Evolutionary conservation across 1,139 yeast species (phyloP).

Genomic region (Candida gigantensis): DNA sequence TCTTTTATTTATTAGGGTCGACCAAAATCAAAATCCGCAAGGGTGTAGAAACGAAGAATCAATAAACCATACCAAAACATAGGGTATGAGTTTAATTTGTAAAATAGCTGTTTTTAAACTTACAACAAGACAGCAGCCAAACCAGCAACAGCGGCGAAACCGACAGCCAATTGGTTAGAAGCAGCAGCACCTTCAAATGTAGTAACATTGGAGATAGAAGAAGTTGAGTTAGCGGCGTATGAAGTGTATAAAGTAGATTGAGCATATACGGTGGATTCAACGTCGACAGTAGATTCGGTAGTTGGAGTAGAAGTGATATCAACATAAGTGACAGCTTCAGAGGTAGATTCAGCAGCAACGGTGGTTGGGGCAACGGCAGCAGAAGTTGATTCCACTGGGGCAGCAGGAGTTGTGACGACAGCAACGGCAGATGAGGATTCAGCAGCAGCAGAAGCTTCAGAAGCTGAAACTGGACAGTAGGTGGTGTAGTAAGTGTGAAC

Average conservation of each 20-base stretch:
- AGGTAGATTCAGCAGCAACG: constrained; percentile 17
- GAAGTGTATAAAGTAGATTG: constrained; percentile 31
- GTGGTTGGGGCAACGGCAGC: constrained; percentile 7
- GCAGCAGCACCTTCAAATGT: constrained; percentile 33
- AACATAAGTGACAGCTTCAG: constrained; percentile 20
- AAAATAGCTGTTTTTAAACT: too few species aligned
- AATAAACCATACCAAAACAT: too few species aligned
- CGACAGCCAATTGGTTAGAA: constrained; percentile 29
- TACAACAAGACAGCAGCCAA: constrained; percentile 45
- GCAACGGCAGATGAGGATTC: constrained; percentile 14
- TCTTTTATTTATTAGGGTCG: too few species aligned
- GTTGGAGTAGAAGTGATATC: constrained; percentile 25
- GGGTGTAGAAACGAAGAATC: too few species aligned
- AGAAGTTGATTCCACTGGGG: constrained; percentile 16
- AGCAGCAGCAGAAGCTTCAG: constrained; percentile 16
- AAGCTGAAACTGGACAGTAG: constrained; percentile 35
- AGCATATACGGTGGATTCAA: constrained; percentile 21
- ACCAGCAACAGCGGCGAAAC: constrained; percentile 48
- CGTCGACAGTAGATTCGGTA: constrained; percentile 17
- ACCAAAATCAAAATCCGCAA: too few species aligned
- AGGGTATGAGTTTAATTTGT: too few species aligned
- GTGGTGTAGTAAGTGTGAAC: constrained; percentile 47
- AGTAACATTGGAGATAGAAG: constrained; percentile 17
- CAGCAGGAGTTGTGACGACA: constrained; percentile 3
- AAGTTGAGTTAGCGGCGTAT: constrained; percentile 28